These are phyloP conservation scores for Coprinellus micaceus DNA, from an alignment of 768 basidiomycete genomes.

Conservation along the genomic window DNA sequence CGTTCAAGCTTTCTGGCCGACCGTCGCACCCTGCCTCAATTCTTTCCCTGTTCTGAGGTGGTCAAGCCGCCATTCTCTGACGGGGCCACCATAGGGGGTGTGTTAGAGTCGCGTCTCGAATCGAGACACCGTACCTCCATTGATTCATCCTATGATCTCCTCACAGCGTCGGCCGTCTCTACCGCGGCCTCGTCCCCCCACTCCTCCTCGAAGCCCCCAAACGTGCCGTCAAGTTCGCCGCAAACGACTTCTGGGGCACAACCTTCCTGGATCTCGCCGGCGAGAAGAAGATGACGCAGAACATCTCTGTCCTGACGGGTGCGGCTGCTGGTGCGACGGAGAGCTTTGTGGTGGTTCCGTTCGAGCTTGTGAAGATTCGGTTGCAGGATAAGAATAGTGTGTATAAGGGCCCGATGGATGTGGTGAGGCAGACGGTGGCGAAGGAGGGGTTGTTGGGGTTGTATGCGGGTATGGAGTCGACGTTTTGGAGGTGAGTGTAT, in stretches of 20 bases:
- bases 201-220: slow-evolving; percentile 96
- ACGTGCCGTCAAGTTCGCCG: slow-evolving; percentile 92
- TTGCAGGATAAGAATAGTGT: slow-evolving; percentile 91
- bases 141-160: background rate
- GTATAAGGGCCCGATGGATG: slow-evolving; percentile 89
- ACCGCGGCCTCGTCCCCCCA: slow-evolving; percentile 94
- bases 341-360: slow-evolving; percentile 92
- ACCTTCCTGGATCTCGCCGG: slow-evolving; percentile 61
- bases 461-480: slow-evolving; percentile 94
- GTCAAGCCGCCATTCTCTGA: too few relatives aligned
- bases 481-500: slow-evolving; percentile 84
- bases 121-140: too few relatives aligned
- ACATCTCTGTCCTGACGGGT: slow-evolving; percentile 85
- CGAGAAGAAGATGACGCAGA: slow-evolving; percentile 81
- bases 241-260: slow-evolving; percentile 97
- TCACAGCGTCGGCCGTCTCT: slow-evolving; percentile 71
- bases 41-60: too few relatives aligned
- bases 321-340: slow-evolving; percentile 96
- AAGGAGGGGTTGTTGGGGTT: slow-evolving; percentile 82
- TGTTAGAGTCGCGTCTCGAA: too few relatives aligned
- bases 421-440: slow-evolving; percentile 72
- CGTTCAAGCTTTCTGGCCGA: too few relatives aligned
- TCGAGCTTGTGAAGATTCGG: slow-evolving; percentile 94
- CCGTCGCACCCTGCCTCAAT: too few relatives aligned
- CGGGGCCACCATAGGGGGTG: too few relatives aligned